Percentiles rank a stretch among this genome's conserved stretches.
phyloP scores from a whole-genome alignment of 805 yeast genomes.

The Scheffersomyces spartinae region DNA sequence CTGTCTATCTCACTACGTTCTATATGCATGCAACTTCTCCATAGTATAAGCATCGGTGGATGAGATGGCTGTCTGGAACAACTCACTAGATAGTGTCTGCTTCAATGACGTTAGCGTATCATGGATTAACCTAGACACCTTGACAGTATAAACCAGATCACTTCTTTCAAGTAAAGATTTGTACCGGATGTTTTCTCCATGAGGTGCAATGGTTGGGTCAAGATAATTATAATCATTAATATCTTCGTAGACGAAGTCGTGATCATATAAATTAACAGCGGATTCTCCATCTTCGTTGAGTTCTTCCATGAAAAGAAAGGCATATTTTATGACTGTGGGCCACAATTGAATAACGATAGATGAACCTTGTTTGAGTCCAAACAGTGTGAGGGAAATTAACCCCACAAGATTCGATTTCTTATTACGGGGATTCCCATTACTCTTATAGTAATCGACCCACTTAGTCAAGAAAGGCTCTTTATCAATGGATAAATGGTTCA shows the following conservation, averaged over 20 bases:
- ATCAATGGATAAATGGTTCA: slow-evolving; percentile 18
- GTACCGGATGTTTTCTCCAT: slow-evolving; percentile 31
- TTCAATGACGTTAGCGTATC: too few species aligned
- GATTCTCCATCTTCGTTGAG: slow-evolving; percentile 43
- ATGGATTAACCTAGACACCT: too few species aligned
- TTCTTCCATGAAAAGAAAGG: slow-evolving; percentile 54
- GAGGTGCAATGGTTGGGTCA: slow-evolving; percentile 29
- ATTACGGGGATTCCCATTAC: slow-evolving; percentile 63
- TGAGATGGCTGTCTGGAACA: too few species aligned
- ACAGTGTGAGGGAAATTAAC: slow-evolving; percentile 36
- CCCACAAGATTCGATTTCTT: slow-evolving; percentile 62
- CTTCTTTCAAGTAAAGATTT: slow-evolving; percentile 14
- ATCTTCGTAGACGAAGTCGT: slow-evolving; percentile 27
- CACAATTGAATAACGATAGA: slow-evolving; percentile 11
- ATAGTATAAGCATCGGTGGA: too few species aligned
- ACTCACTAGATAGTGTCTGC: too few species aligned
- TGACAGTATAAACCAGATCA: slow-evolving; percentile 27
- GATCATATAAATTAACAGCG: slow-evolving; percentile 24
- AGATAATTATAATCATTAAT: slow-evolving; percentile 29
- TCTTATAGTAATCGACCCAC: slow-evolving; percentile 32
- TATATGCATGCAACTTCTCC: too few species aligned
- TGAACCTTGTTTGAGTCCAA: slow-evolving; percentile 12
- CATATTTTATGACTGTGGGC: slow-evolving; percentile 17
- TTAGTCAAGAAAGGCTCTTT: slow-evolving; percentile 9
- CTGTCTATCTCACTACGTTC: too few species aligned